Base-by-base conservation (phyloP, 257 asterid genomes). In the Fraxinus americana region DNA sequence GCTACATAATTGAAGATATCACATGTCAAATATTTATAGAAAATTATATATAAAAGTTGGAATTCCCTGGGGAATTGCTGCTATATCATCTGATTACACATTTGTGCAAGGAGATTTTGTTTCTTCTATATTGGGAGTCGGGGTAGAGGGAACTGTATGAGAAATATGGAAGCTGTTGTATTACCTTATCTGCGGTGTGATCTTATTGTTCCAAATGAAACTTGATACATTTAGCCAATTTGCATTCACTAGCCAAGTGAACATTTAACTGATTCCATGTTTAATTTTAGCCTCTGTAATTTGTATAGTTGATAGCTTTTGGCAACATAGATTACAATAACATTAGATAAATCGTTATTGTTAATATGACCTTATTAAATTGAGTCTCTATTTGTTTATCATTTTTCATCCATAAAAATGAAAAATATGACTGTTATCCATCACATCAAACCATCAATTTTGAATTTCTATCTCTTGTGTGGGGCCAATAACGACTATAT, bases 231-330 rank as follows among this genome's bases (percentile, higher is more conserved):
- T 23, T 11, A 27, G 19, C 57, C 57, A 48, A 48, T 16, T 32
- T 21, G 1, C 29, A 59, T 59, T 63, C 69, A 27, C 69, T 63
- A 23, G 69, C 69, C 69, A 11, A 63, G 69, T 63, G 8, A 27
- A 63, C 30, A 25, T 1, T 25, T 25, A 23, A 25, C 69, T 63
- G 17, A 12, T 67, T 73, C 66, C 67, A 14, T 71, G 73, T 29
- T 39, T 63, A 30, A 57, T 38, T 25, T 63, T 70, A 21, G 29
- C 73, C 10, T 32, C 32, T 48, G 35, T 57, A 79, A 67, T 32
- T 41, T 48, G 27, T 57, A 79, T 72, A 34, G 39, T 63, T 17
- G 43, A 21, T 67, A 45, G 21, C 66, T 65, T 69, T 52, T 52
- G 23, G 72, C n/a, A 50, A 69, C 63, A 3, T 9, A 71, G 19